These are phyloP conservation scores for Aspergillus arachidicola DNA, from an alignment of 2,329 filamentous ascomycete species.

Conservation along the genomic window DNA sequence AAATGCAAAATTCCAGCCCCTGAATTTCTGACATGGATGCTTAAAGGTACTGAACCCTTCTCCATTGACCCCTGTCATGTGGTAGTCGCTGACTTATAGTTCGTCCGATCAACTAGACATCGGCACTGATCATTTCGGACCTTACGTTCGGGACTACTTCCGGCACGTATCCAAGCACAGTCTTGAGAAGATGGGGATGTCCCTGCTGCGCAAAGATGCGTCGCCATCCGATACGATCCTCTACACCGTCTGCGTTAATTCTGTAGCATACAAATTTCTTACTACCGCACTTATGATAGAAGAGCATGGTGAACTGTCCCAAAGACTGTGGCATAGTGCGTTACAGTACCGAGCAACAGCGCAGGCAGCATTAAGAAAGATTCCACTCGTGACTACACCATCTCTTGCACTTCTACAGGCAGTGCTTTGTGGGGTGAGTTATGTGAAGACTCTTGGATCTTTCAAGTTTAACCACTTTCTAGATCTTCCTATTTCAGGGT, in stretches of 20 bases:
- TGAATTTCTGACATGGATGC: slow-evolving; percentile 26
- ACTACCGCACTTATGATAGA: slow-evolving; percentile 13
- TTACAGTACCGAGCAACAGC: slow-evolving; percentile 15
- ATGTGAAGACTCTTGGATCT: not conserved
- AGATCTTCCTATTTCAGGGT: slow-evolving; percentile 26
- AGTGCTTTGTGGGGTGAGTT: slow-evolving; percentile 16
- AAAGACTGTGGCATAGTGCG: slow-evolving; percentile 10
- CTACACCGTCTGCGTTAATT: slow-evolving; percentile 24
- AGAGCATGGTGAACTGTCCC: slow-evolving; percentile 9
- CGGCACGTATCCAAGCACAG: slow-evolving; percentile 18
- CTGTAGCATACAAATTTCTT: slow-evolving; percentile 25
- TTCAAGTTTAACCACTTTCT: not conserved
- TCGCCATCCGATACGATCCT: slow-evolving; percentile 13
- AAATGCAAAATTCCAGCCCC: slow-evolving; percentile 9
- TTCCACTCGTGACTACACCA: slow-evolving; percentile 16
- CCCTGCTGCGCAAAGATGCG: slow-evolving; percentile 14
- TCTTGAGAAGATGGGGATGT: slow-evolving; percentile 24
- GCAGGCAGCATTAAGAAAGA: slow-evolving; percentile 18
- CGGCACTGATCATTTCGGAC: slow-evolving; percentile 18
- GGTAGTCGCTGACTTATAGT: not conserved
- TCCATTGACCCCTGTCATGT: not conserved
- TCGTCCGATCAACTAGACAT: slow-evolving; percentile 15
- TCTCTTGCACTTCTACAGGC: slow-evolving; percentile 21
- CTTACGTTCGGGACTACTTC: slow-evolving; percentile 25
- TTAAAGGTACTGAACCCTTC: slow-evolving; percentile 19